These are phyloP conservation scores for Geotrichum aggregatum DNA, from an alignment of 1,139 yeast genomes.

Conservation along the genomic window DNA sequence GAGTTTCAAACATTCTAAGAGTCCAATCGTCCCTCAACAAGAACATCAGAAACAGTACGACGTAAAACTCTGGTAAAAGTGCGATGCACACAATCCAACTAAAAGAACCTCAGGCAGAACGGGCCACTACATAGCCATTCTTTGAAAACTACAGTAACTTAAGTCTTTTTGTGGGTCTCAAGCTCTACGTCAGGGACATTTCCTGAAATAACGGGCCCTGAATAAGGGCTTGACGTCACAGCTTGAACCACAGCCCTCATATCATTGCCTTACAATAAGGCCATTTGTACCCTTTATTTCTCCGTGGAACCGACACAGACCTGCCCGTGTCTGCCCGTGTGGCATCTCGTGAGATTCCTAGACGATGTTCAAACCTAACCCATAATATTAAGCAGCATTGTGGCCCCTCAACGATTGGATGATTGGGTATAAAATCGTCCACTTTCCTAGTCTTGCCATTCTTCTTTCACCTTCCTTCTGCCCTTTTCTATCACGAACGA, in stretches of 20 bases:
- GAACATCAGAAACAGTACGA: no score
- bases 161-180: background rate
- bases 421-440: constrained; percentile 2
- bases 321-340: no score
- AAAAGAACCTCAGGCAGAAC: constrained; percentile 1
- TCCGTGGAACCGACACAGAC: no score
- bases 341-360: no score
- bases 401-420: background rate
- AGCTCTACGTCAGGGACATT: constrained; percentile 1
- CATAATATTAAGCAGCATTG: background rate
- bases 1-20: no score
- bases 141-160: background rate
- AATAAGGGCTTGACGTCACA: background rate
- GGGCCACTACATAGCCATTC: no score
- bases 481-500: background rate
- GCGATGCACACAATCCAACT: no score
- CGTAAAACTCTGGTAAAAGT: no score
- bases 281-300: background rate
- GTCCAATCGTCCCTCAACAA: no score
- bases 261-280: background rate
- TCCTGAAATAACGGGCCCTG: background rate
- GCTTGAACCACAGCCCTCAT: no score
- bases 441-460: background rate
- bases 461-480: background rate
- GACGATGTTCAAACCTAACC: constrained; percentile 6